Conservation (phyloP, 139 green algal species). For the Chlamydomonas incerta region DNA sequence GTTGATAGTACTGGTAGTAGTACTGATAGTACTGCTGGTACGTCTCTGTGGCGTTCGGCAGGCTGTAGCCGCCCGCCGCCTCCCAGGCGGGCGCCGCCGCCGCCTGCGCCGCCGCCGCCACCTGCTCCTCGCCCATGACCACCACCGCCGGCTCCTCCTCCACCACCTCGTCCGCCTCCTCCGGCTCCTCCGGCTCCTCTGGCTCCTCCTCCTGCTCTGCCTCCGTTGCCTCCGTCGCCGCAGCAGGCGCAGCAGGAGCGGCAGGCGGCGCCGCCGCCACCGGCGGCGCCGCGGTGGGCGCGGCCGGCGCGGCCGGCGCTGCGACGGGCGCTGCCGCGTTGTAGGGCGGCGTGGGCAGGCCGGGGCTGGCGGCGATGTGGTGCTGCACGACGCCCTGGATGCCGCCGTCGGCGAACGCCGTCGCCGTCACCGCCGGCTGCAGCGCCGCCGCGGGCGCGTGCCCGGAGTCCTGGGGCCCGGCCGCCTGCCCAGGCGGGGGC, state of each 20-base stretch:
- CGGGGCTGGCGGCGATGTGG: constrained; percentile 1
- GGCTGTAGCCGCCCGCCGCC: constrained; percentile 30
- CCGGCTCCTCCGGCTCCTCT: not conserved
- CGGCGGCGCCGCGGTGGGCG: not conserved
- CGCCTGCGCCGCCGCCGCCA: constrained; percentile 7
- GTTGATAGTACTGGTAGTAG: constrained; percentile 30
- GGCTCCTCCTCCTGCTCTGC: not conserved
- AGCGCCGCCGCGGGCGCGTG: not conserved
- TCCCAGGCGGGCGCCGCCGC: constrained; percentile 30
- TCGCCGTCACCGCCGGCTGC: not conserved
- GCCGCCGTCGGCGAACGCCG: constrained; percentile 21
- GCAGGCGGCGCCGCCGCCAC: not conserved
- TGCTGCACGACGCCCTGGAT: not conserved
- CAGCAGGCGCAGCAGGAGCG: not conserved
- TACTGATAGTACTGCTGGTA: constrained; percentile 38
- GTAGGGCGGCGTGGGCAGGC: not conserved
- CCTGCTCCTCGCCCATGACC: constrained; percentile 12
- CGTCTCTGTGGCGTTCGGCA: constrained; percentile 17
- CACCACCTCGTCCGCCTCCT: not conserved
- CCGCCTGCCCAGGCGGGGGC: too few relatives aligned
- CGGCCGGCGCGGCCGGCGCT: not conserved
- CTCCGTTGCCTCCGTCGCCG: not conserved
- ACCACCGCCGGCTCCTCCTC: not conserved
- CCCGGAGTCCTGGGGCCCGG: too few relatives aligned
- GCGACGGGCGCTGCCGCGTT: not conserved